Evolutionary conservation across 257 asterid genomes (phyloP).

Genomic region (Przewalskia tangutica): DNA sequence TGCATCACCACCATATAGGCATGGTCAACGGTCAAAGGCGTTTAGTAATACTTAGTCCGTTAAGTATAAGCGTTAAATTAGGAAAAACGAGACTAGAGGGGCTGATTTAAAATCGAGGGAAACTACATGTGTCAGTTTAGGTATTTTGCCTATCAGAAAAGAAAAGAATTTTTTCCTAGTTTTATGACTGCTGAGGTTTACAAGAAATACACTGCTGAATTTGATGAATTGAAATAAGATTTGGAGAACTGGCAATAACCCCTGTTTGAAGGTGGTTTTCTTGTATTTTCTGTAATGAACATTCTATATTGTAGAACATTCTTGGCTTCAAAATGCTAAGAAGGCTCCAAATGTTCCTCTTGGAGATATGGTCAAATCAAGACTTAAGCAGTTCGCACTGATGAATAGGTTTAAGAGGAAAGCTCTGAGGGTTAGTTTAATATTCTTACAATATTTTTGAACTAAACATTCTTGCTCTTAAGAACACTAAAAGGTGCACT

Average conservation of each 20-base stretch:
- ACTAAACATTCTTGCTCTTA: background rate
- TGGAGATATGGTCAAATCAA: constrained; percentile 88
- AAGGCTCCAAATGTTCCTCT: constrained; percentile 92
- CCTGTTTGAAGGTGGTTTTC: background rate
- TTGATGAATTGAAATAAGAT: background rate
- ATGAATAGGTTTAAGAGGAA: constrained; percentile 94
- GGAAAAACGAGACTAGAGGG: background rate
- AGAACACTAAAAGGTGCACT: constrained; percentile 10
- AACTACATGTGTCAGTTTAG: background rate
- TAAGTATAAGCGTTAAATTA: background rate
- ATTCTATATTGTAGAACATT: constrained; percentile 42
- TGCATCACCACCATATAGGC: background rate
- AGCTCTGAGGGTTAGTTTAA: constrained; percentile 77
- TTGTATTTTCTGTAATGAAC: constrained; percentile 6
- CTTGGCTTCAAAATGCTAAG: constrained; percentile 90
- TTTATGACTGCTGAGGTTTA: background rate
- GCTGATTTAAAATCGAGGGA: background rate
- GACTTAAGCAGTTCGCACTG: constrained; percentile 84
- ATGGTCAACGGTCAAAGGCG: background rate
- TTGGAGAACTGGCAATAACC: background rate
- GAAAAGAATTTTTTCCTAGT: background rate
- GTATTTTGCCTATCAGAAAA: background rate
- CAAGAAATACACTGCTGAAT: background rate
- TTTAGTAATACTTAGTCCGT: background rate
- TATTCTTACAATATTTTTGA: background rate